These are phyloP conservation scores for Eremochloa ophiuroides DNA, from an alignment of 176 grass and related monocot genomes.

Conservation along the genomic window DNA sequence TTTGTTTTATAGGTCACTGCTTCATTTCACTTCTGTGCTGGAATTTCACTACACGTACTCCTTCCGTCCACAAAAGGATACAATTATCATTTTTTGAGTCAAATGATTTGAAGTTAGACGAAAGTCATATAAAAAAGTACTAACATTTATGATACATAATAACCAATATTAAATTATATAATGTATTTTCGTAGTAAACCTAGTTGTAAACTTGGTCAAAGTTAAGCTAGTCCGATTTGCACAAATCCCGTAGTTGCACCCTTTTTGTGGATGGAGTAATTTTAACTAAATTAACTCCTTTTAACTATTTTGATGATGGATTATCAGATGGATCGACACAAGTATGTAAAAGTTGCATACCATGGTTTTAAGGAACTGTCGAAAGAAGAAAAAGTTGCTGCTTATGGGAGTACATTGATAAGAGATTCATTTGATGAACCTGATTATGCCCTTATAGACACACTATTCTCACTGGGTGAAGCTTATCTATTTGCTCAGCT, in stretches of 20 bases:
- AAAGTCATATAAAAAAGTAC: not conserved
- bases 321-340: conserved; percentile 98
- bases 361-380: conserved; percentile 92
- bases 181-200: not conserved
- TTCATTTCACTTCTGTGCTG: not conserved
- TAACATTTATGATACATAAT: not conserved
- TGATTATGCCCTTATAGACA: conserved; percentile 96
- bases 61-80: not conserved
- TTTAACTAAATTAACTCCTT: conserved; percentile 14
- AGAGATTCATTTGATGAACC: conserved; percentile 96
- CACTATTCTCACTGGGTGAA: conserved; percentile 94
- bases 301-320: conserved; percentile 25
- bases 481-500: conserved; percentile 97
- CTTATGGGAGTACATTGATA: conserved; percentile 88
- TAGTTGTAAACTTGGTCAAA: not conserved
- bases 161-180: not conserved
- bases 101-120: not conserved
- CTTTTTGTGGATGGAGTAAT: not conserved
- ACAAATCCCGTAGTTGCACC: not conserved
- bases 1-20: not conserved
- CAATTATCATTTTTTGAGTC: not conserved
- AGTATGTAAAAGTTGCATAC: conserved; percentile 99
- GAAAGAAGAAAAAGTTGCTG: conserved; percentile 89
- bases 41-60: not conserved
- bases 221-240: not conserved